phyloP scores from a whole-genome alignment of 345 rosid genomes.

The Acer saccharum region DNA sequence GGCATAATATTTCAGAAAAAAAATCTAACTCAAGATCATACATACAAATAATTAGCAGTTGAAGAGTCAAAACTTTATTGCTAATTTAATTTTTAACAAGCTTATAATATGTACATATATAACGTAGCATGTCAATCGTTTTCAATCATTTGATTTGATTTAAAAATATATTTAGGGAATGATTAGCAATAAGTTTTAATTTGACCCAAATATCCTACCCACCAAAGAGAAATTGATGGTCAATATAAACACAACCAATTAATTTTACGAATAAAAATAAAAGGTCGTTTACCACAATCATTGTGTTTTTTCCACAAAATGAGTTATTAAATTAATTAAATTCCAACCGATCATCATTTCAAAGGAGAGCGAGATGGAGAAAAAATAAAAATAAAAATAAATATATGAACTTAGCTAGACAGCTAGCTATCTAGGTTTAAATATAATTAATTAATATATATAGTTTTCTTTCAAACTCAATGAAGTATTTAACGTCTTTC shows the following conservation, averaged over 20 bases:
- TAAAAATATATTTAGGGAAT: background rate
- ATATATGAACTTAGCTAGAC: background rate
- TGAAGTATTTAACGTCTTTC: too few relatives aligned
- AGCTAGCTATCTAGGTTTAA: slow-evolving; percentile 2
- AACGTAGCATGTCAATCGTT: slow-evolving; percentile 9
- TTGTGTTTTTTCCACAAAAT: slow-evolving; percentile 19
- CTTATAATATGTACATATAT: background rate
- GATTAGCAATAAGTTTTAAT: slow-evolving; percentile 14
- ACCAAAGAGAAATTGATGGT: slow-evolving; percentile 5
- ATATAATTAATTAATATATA: too few relatives aligned
- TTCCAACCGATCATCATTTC: slow-evolving; percentile 5
- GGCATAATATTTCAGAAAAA: background rate
- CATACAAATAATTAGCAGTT: background rate
- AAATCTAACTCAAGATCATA: background rate
- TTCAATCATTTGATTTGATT: slow-evolving; percentile 11
- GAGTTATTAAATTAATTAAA: background rate
- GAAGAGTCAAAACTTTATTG: background rate
- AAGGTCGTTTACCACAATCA: background rate
- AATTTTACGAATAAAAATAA: background rate
- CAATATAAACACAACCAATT: background rate
- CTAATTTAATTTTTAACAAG: background rate
- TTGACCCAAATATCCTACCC: slow-evolving; percentile 21
- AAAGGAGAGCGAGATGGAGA: background rate
- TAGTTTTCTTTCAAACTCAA: too few relatives aligned
- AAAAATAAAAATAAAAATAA: background rate